Evolutionary conservation across 371 early-diverging fungal genomes (phyloP), one percentile per base, ranked within the genome.

Genomic region (Ordospora pajunii): DNA sequence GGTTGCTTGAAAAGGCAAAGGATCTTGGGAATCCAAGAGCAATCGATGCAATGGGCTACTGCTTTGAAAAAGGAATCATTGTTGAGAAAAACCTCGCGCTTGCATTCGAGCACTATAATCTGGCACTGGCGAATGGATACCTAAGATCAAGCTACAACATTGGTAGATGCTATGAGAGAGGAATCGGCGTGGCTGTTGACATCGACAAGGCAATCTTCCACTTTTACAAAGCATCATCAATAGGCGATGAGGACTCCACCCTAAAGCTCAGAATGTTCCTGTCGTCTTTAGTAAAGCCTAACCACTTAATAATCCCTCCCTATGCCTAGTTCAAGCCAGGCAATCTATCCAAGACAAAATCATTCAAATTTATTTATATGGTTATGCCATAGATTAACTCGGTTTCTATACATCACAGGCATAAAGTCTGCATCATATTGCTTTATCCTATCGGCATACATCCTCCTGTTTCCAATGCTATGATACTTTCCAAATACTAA

Each of bases 1-100:
- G 42, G 32, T 73, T 53, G 25, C 74, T 78, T 43, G 21, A 25
- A 44, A 27, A 11, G 8, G 53, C 78, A 9, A 58, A 58, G 37
- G 25, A 77, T 12, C 50, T 70, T 19, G 86, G 85, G 25, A 66
- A 78, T 25, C 70, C 63, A 40, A 78, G 62, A 12, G 79, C 77
- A 22, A 43, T 62, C 32, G 53, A 52, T 45, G 71, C 76, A 32
- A 54, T 84, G 23, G 85, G 80, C 11, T 65, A 81, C 53, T 84
- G 82, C 66, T 78, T 76, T 51, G 70, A 74, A 37, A 66, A 73
- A 46, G 78, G 78, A 40, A 72, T 77, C 22, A 64, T 66, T 2
- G 51, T 77, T 43, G 58, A 66, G 27, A 77, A 65, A 44, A 43
- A 77, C 51, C 54, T 23, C 21, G 45, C 5, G 19, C 62, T 44